A percentile compares a stretch with the other conserved stretches of the same genome.
These are phyloP conservation scores for Boletus semigastroideus DNA, from an alignment of 1,284 basidiomycete genomes.

Conservation along the genomic window DNA sequence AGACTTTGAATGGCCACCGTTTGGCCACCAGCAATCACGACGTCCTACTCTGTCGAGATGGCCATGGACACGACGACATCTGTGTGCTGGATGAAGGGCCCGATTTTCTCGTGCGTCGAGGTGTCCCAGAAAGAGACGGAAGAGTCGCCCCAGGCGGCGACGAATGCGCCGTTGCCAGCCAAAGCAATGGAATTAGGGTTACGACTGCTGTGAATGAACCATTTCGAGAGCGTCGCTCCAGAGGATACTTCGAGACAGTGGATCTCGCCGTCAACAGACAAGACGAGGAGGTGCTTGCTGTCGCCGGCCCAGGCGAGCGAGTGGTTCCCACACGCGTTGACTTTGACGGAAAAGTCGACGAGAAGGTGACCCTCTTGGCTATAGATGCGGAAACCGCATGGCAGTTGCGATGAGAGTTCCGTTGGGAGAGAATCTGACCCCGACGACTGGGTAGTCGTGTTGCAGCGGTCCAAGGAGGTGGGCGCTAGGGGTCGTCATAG, in stretches of 20 bases:
- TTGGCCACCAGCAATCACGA: not conserved
- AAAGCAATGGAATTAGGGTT: not conserved
- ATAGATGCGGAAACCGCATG: no score
- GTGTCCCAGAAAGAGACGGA: conserved; percentile 8
- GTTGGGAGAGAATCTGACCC: no score
- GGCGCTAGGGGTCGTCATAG: no score
- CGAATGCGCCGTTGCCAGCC: not conserved
- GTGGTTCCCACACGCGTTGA: not conserved
- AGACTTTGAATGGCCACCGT: not conserved
- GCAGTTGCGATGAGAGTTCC: no score
- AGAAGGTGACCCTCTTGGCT: no score
- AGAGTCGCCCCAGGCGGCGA: not conserved
- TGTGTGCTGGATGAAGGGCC: not conserved
- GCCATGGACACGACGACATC: not conserved
- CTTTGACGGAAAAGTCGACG: no score
- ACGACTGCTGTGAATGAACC: not conserved
- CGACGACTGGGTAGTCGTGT: no score
- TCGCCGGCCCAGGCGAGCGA: not conserved
- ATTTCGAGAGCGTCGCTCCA: not conserved
- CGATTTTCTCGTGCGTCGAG: not conserved
- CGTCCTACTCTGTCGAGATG: not conserved
- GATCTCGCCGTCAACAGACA: not conserved
- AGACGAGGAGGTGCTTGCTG: no score
- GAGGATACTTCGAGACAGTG: not conserved
- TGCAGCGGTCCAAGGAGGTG: no score